Conservation (phyloP, 148 eudicot genomes). For the Pharnaceum exiguum region DNA sequence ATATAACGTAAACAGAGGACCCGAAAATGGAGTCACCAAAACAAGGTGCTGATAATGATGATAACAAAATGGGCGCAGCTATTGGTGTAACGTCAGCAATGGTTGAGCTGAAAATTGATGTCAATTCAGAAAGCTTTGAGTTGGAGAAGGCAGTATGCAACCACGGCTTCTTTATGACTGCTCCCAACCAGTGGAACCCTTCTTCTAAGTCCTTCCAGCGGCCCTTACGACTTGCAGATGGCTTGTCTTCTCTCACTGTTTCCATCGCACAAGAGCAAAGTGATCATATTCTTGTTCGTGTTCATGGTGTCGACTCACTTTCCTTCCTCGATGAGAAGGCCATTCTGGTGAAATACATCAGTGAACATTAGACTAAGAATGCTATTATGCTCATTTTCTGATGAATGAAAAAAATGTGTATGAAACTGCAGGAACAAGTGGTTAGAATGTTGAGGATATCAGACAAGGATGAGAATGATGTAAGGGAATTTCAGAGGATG, state of each 20-base stretch:
- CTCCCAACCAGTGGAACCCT: conserved; percentile 31
- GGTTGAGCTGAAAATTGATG: conserved; percentile 2
- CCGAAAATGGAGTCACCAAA: too few species aligned
- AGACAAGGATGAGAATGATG: conserved; percentile 15
- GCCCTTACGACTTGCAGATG: conserved; percentile 10
- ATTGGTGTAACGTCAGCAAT: too few species aligned
- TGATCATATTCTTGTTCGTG: not conserved
- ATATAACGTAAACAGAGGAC: too few species aligned
- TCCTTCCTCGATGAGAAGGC: not conserved
- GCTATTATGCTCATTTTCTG: too few species aligned
- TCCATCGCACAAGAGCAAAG: conserved; percentile 1
- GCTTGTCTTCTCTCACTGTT: conserved; percentile 2
- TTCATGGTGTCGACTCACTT: not conserved
- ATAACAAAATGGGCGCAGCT: too few species aligned
- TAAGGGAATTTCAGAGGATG: conserved; percentile 23
- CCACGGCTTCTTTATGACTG: conserved; percentile 29
- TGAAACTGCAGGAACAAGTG: conserved; percentile 26
- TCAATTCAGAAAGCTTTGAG: not conserved
- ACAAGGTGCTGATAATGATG: too few species aligned
- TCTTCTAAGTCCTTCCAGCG: conserved; percentile 11
- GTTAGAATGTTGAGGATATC: conserved; percentile 42
- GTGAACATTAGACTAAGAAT: not conserved
- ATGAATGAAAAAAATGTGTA: too few species aligned
- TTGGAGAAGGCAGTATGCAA: conserved; percentile 27
- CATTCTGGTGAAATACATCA: not conserved